These are phyloP conservation scores for Aspergillus nidulans DNA, from an alignment of 495 filamentous ascomycete species.

Conservation along the genomic window DNA sequence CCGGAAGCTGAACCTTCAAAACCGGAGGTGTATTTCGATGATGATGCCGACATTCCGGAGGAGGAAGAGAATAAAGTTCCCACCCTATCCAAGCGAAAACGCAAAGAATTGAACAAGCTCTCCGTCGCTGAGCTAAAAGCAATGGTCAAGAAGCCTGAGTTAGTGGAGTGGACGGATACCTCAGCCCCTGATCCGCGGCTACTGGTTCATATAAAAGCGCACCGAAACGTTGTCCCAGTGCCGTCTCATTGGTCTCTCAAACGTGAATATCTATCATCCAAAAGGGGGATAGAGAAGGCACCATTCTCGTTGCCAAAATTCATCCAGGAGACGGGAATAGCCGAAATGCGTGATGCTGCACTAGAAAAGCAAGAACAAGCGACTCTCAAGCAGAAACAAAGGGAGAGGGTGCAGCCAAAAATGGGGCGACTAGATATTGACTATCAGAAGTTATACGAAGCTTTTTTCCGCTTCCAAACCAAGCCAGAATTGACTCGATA, in stretches of 20 bases:
- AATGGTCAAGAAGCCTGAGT: slow-evolving; percentile 83
- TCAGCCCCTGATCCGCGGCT: slow-evolving; percentile 87
- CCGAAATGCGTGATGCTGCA: slow-evolving; percentile 95
- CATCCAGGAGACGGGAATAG: slow-evolving; percentile 94
- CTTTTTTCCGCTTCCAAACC: slow-evolving; percentile 95
- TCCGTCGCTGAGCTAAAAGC: slow-evolving; percentile 95
- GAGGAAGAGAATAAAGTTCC: slow-evolving; percentile 62
- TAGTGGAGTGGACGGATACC: slow-evolving; percentile 95
- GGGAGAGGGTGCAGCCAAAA: slow-evolving; percentile 90
- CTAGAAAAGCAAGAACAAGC: slow-evolving; percentile 92
- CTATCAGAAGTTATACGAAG: slow-evolving; percentile 95
- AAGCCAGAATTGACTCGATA: slow-evolving; percentile 92
- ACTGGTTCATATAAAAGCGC: slow-evolving; percentile 88
- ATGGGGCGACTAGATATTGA: slow-evolving; percentile 98
- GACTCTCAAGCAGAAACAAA: slow-evolving; percentile 87
- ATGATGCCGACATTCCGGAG: slow-evolving; percentile 85
- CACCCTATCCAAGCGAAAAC: slow-evolving; percentile 87
- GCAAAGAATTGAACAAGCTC: slow-evolving; percentile 84
- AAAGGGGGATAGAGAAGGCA: slow-evolving; percentile 91
- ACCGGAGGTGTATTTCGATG: slow-evolving; percentile 79
- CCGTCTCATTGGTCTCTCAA: slow-evolving; percentile 93
- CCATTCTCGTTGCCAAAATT: slow-evolving; percentile 92
- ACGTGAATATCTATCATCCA: slow-evolving; percentile 92
- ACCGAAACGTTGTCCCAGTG: slow-evolving; percentile 93
- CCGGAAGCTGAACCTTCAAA: slow-evolving; percentile 67